Conservation (phyloP, 2,329 filamentous ascomycete genomes). For the Aspergillus costaricaensis region DNA sequence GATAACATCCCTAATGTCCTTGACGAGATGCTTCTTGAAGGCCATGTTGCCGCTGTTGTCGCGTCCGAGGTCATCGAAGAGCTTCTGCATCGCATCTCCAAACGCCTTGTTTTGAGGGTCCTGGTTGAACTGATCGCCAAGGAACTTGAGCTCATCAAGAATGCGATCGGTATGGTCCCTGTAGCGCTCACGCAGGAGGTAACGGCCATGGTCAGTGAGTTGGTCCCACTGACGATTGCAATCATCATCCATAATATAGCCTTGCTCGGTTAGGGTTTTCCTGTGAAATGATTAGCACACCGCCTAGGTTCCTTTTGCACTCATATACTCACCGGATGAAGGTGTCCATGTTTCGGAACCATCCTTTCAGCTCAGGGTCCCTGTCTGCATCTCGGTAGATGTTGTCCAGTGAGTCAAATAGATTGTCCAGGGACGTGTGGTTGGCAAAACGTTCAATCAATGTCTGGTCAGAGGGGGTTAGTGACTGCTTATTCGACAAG, state of each 20-base stretch:
- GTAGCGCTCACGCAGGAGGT: conserved; percentile 87
- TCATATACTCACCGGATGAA: conserved; percentile 62
- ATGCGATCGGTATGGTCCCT: conserved; percentile 81
- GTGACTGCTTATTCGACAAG: conserved; percentile 36
- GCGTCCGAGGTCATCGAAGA: conserved; percentile 88
- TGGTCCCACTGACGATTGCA: conserved; percentile 80
- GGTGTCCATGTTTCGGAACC: conserved; percentile 77
- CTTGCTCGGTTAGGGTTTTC: conserved; percentile 81
- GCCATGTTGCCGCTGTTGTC: conserved; percentile 78
- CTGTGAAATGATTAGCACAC: conserved; percentile 38
- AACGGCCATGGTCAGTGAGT: conserved; percentile 82
- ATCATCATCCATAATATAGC: conserved; percentile 81
- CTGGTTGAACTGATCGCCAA: conserved; percentile 84
- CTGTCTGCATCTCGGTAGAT: conserved; percentile 85
- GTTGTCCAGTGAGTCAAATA: conserved; percentile 80
- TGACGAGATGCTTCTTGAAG: conserved; percentile 92
- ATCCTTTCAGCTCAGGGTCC: conserved; percentile 81
- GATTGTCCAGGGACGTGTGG: conserved; percentile 81
- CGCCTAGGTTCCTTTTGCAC: not conserved
- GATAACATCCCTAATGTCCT: conserved; percentile 85
- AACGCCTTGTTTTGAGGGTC: conserved; percentile 87
- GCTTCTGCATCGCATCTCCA: conserved; percentile 70
- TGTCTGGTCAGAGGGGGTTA: conserved; percentile 61
- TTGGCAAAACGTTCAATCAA: conserved; percentile 96
- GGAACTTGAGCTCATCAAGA: conserved; percentile 85